A percentile compares a stretch with the other conserved stretches of the same genome.
These are phyloP conservation scores for Colletotrichum liriopes DNA, from an alignment of 2,329 filamentous ascomycete species.

Conservation along the genomic window DNA sequence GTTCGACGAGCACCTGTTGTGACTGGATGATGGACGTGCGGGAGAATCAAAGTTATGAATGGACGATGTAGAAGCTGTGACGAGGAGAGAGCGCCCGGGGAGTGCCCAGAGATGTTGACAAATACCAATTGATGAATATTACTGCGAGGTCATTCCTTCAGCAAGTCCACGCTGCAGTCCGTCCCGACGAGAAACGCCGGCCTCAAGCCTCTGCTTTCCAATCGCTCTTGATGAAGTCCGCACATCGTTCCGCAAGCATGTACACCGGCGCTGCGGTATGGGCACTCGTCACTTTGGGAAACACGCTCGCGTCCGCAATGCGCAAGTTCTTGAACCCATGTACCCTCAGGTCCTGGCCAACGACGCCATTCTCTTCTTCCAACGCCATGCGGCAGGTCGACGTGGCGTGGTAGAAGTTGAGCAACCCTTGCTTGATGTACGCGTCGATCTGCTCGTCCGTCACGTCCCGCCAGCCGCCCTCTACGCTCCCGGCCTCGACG, in stretches of 20 bases:
- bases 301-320: constrained; percentile 49
- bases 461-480: too few relatives aligned
- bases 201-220: constrained; percentile 16
- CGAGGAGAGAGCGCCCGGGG: too few relatives aligned
- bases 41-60: constrained; percentile 20
- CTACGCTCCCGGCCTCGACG: too few relatives aligned
- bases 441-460: too few relatives aligned
- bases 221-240: constrained; percentile 48
- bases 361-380: constrained; percentile 35
- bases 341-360: constrained; percentile 40
- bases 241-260: constrained; percentile 52
- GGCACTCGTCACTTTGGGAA: constrained; percentile 34
- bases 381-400: too few relatives aligned
- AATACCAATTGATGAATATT: constrained; percentile 1
- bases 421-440: too few relatives aligned
- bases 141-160: neutral
- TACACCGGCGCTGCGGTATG: constrained; percentile 51
- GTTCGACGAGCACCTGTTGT: constrained; percentile 76
- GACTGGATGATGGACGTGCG: constrained; percentile 35
- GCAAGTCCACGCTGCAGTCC: neutral
- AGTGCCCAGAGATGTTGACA: neutral
- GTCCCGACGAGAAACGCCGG: neutral
- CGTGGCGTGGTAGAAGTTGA: too few relatives aligned
- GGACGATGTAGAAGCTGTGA: neutral
- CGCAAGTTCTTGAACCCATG: constrained; percentile 44